phyloP scores from a whole-genome alignment of 73 alveolate species.

The Paramecium tetraurelia region DNA sequence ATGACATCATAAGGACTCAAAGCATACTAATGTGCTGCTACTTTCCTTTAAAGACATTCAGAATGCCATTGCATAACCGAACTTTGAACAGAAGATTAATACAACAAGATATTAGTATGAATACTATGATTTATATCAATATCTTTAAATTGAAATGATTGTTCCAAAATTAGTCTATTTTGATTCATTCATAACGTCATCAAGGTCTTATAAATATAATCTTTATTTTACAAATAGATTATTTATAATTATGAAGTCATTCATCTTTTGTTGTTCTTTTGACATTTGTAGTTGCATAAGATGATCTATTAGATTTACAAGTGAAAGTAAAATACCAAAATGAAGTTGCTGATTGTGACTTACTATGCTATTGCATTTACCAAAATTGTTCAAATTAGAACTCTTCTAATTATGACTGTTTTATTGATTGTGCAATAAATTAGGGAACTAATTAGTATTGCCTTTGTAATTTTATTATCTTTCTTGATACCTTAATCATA shows the following conservation, averaged over 20 bases:
- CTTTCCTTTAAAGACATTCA: conserved; percentile 10
- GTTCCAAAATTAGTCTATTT: neutral
- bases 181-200: neutral
- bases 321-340: no score
- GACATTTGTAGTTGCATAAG: no score
- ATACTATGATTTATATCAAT: neutral
- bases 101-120: neutral
- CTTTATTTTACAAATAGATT: neutral
- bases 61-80: conserved; percentile 3
- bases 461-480: no score
- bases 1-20: neutral
- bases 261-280: no score
- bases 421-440: no score
- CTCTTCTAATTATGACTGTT: no score
- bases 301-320: no score
- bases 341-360: no score
- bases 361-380: no score
- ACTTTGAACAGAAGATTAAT: neutral
- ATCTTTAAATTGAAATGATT: neutral
- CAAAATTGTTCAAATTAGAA: no score
- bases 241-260: neutral
- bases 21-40: neutral
- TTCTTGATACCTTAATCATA: no score
- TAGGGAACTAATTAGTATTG: no score
- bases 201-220: neutral